Evolutionary conservation across 2,329 filamentous ascomycete species (phyloP), one percentile per base, ranked within the genome.

Genomic region (Venturiaceae sp.): DNA sequence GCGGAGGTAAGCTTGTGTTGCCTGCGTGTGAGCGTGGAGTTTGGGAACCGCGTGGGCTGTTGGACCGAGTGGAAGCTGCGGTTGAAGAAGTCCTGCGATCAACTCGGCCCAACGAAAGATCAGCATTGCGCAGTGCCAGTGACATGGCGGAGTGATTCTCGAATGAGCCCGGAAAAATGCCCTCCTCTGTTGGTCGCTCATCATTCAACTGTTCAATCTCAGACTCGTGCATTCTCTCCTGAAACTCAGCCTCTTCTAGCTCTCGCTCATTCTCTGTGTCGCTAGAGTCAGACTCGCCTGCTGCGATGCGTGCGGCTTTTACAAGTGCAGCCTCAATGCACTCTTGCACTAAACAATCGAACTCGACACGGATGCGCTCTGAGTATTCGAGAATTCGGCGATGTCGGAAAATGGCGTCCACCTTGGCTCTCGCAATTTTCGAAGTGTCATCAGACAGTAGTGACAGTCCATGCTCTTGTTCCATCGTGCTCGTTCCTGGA

Each of bases 321-420:
- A 83, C 83, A 73, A 97, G 82, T 8, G 94, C 94, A 62, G 90
- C 91, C 61, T 95, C 87, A 56, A 99, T 96, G 69, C 94, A 99
- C 66, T 96, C 90, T 67, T 97, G 90, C 2, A 99, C 92, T 60
- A 96, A 80, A 28, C 95, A 83, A 30, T 92, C 88, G 66, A 96
- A 95, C 67, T 99, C 94, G 52, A 96, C 82, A 3, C 95, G 88
- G 63, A 99, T 96, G 33, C 95, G 86, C 73, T 99, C 94, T 0
- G 92, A 86, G 69, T 99, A 99, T 70, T 99, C 94, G 33, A 99
- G 85, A 55, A 97, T 95, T 65, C 87, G 86, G 55, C 92, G 86
- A 71, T 97, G 90, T 34, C 94, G 88, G 63, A 95, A 85, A 6
- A 97, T 89, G 4, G 92, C 89, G 66, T 99, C 94, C 1, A 97